Evolutionary conservation across 2,329 filamentous ascomycete species (phyloP).

Genomic region (Pseudogymnoascus sp.): DNA sequence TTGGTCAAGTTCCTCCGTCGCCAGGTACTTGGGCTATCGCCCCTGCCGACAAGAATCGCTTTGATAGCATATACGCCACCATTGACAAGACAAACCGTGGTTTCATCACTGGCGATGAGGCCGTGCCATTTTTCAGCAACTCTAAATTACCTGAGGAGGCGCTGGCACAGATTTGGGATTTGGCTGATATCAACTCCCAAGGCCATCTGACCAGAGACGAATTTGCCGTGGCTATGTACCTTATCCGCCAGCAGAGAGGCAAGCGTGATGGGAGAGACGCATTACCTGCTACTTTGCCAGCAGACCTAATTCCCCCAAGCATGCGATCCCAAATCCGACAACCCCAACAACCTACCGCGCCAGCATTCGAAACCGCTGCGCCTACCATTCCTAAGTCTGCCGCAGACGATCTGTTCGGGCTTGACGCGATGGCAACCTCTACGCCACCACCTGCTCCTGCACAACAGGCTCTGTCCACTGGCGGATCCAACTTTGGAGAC

Average conservation of each 20-base stretch:
- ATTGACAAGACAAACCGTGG: slow-evolving; percentile 76
- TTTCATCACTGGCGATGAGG: slow-evolving; percentile 87
- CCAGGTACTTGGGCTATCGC: slow-evolving; percentile 66
- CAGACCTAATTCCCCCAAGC: slow-evolving; percentile 76
- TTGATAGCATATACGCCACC: slow-evolving; percentile 76
- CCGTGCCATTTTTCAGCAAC: slow-evolving; percentile 87
- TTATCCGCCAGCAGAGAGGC: slow-evolving; percentile 82
- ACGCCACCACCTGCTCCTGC: slow-evolving; percentile 45
- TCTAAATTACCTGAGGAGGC: slow-evolving; percentile 82
- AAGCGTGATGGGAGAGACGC: slow-evolving; percentile 52
- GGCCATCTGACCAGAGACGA: slow-evolving; percentile 80
- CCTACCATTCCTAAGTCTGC: slow-evolving; percentile 62
- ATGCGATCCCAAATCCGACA: slow-evolving; percentile 58
- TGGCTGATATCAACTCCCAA: slow-evolving; percentile 87
- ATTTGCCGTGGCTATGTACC: slow-evolving; percentile 94
- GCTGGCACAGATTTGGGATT: slow-evolving; percentile 92
- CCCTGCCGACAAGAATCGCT: slow-evolving; percentile 75
- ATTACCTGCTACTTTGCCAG: slow-evolving; percentile 69
- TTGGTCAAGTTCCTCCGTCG: slow-evolving; percentile 32
- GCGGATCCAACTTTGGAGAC: slow-evolving; percentile 54
- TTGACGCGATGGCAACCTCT: slow-evolving; percentile 61
- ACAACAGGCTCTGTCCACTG: slow-evolving; percentile 60
- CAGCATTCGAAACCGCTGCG: slow-evolving; percentile 35
- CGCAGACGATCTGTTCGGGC: slow-evolving; percentile 85
- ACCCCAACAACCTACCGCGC: slow-evolving; percentile 34